These are phyloP conservation scores for Macrotyloma uniflorum DNA, from an alignment of 306 rosid genomes.

Conservation along the genomic window DNA sequence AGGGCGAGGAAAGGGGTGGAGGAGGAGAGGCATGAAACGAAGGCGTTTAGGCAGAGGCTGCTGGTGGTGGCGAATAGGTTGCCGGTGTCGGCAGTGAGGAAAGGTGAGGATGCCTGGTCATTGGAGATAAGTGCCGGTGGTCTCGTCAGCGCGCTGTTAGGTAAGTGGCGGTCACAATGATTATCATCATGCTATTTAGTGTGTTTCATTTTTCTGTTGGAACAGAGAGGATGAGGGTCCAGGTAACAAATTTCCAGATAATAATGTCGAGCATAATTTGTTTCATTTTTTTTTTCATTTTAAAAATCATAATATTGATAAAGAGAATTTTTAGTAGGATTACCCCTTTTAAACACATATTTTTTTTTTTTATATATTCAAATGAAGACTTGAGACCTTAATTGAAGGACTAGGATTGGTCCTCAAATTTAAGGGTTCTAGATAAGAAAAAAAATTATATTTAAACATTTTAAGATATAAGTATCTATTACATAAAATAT, in stretches of 20 bases:
- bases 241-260: not conserved
- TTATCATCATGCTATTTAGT: not conserved
- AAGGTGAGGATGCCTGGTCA: conserved; percentile 85
- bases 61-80: conserved; percentile 92
- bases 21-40: conserved; percentile 49
- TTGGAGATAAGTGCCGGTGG: conserved; percentile 92
- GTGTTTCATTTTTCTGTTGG: not conserved
- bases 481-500: too few relatives aligned
- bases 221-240: not conserved
- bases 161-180: conserved; percentile 44
- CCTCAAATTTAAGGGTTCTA: too few relatives aligned
- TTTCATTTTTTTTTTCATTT: too few relatives aligned
- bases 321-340: too few relatives aligned
- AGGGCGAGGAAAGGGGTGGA: conserved; percentile 33
- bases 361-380: too few relatives aligned
- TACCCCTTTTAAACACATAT: too few relatives aligned
- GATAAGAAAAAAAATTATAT: too few relatives aligned
- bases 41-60: conserved; percentile 63
- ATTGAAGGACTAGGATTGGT: too few relatives aligned
- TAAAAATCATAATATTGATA: too few relatives aligned
- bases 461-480: too few relatives aligned
- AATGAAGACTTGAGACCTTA: too few relatives aligned
- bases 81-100: conserved; percentile 86
- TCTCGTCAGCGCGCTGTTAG: conserved; percentile 82
- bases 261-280: too few relatives aligned